These are phyloP conservation scores for Phytopythium oedochilum DNA, from an alignment of 352 stramenopile genomes.

Conservation along the genomic window DNA sequence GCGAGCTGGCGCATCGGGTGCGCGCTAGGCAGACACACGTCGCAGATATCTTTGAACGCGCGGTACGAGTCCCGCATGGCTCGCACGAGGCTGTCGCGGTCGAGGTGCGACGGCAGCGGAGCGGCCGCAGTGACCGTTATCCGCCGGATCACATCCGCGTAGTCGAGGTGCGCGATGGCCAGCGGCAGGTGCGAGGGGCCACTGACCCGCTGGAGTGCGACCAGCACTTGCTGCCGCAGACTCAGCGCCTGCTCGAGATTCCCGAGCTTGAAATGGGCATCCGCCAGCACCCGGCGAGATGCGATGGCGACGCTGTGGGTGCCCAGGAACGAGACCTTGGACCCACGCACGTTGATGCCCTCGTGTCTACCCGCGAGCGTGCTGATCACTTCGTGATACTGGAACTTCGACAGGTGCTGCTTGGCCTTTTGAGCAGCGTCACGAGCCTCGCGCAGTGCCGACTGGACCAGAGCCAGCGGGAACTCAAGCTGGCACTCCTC, in stretches of 20 bases:
- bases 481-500: constrained; percentile 17
- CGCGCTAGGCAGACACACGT: constrained; percentile 21
- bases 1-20: constrained; percentile 19
- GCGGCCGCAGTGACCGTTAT: constrained; percentile 17
- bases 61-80: constrained; percentile 29
- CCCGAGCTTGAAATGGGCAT: constrained; percentile 38
- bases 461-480: constrained; percentile 6
- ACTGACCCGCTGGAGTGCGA: constrained; percentile 20
- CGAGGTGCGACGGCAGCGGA: constrained; percentile 11
- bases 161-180: constrained; percentile 35
- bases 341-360: constrained; percentile 17
- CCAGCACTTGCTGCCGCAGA: constrained; percentile 20
- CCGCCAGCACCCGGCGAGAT: constrained; percentile 19
- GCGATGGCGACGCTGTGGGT: constrained; percentile 29
- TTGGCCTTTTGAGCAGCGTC: constrained; percentile 22
- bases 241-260: constrained; percentile 24
- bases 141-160: constrained; percentile 22
- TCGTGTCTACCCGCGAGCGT: constrained; percentile 13
- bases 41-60: constrained; percentile 25
- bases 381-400: constrained; percentile 22
- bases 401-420: constrained; percentile 16
- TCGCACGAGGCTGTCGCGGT: constrained; percentile 18
- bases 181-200: constrained; percentile 26
- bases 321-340: constrained; percentile 21
- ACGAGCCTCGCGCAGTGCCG: constrained; percentile 8